Evolutionary conservation across 2,329 filamentous ascomycete species (phyloP).

Genomic region (Zymoseptoria crescenta): DNA sequence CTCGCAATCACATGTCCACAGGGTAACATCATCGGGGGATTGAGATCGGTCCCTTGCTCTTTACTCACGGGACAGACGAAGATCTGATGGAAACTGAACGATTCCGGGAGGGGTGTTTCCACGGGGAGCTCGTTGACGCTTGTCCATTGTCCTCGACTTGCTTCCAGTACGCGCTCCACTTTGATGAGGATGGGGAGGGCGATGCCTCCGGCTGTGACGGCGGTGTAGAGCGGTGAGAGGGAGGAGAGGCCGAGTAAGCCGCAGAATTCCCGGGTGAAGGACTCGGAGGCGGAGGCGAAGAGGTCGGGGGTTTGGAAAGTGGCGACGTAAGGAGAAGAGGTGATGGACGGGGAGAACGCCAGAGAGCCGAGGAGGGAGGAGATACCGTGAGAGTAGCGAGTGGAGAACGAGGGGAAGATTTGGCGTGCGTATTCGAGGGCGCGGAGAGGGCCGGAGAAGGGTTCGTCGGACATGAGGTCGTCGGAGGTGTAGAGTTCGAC

Average conservation of each 20-base stretch:
- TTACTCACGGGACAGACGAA: conserved; percentile 97
- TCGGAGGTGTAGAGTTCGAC: conserved; percentile 71
- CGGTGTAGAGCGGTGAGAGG: conserved; percentile 86
- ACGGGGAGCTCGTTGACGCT: conserved; percentile 79
- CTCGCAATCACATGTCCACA: conserved; percentile 90
- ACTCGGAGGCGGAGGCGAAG: conserved; percentile 76
- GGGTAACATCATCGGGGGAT: conserved; percentile 93
- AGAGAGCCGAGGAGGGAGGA: conserved; percentile 74
- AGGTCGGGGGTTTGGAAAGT: conserved; percentile 68
- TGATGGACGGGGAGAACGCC: conserved; percentile 67
- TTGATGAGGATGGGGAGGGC: conserved; percentile 85
- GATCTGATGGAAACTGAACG: conserved; percentile 79
- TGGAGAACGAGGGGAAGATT: conserved; percentile 67
- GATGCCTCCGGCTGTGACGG: conserved; percentile 84
- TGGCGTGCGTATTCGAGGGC: conserved; percentile 69
- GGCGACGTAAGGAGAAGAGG: conserved; percentile 66
- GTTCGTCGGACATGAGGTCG: conserved; percentile 27
- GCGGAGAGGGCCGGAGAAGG: conserved; percentile 49
- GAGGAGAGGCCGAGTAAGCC: conserved; percentile 81
- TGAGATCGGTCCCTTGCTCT: conserved; percentile 85
- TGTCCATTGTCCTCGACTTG: conserved; percentile 91
- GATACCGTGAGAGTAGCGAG: conserved; percentile 69
- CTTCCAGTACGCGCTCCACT: conserved; percentile 76
- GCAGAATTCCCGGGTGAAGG: conserved; percentile 79
- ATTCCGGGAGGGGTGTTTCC: conserved; percentile 57